These are phyloP conservation scores for Suillus hirtellus DNA, from an alignment of 768 basidiomycete genomes.

Conservation along the genomic window DNA sequence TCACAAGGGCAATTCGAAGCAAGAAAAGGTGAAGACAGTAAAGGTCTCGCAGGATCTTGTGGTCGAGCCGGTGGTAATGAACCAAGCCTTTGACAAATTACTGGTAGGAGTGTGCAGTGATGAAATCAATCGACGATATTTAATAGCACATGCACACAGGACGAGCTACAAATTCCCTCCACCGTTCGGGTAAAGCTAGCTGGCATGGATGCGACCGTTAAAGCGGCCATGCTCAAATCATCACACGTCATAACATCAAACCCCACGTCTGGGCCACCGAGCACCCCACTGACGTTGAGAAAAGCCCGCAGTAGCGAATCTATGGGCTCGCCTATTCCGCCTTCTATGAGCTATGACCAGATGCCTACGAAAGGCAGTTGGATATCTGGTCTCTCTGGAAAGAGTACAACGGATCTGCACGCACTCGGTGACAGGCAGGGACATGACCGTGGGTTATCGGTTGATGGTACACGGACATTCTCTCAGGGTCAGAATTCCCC, in stretches of 20 bases:
- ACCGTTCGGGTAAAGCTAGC: slow-evolving; percentile 75
- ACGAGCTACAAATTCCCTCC: slow-evolving; percentile 86
- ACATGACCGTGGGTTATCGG: slow-evolving; percentile 62
- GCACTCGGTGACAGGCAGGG: slow-evolving; percentile 27
- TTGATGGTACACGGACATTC: slow-evolving; percentile 53
- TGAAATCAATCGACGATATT: neutral
- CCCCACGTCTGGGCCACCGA: slow-evolving; percentile 37
- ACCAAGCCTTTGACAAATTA: slow-evolving; percentile 78
- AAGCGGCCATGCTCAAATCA: slow-evolving; percentile 90
- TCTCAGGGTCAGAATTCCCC: slow-evolving; percentile 55
- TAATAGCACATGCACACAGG: slow-evolving; percentile 43
- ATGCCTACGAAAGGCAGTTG: slow-evolving; percentile 26
- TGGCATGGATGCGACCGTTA: slow-evolving; percentile 82
- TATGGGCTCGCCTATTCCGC: slow-evolving; percentile 52
- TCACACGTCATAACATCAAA: slow-evolving; percentile 62
- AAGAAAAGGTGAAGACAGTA: slow-evolving; percentile 45
- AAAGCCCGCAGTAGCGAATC: slow-evolving; percentile 76
- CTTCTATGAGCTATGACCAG: slow-evolving; percentile 39
- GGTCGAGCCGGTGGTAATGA: slow-evolving; percentile 44
- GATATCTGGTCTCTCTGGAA: slow-evolving; percentile 29
- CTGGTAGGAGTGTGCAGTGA: slow-evolving; percentile 51
- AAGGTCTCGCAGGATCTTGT: slow-evolving; percentile 42
- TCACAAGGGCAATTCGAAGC: slow-evolving; percentile 30
- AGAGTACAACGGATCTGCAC: slow-evolving; percentile 33
- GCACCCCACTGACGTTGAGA: slow-evolving; percentile 59